Base-by-base conservation (phyloP, 306 rosid species). In the Boehmeria nivea region DNA sequence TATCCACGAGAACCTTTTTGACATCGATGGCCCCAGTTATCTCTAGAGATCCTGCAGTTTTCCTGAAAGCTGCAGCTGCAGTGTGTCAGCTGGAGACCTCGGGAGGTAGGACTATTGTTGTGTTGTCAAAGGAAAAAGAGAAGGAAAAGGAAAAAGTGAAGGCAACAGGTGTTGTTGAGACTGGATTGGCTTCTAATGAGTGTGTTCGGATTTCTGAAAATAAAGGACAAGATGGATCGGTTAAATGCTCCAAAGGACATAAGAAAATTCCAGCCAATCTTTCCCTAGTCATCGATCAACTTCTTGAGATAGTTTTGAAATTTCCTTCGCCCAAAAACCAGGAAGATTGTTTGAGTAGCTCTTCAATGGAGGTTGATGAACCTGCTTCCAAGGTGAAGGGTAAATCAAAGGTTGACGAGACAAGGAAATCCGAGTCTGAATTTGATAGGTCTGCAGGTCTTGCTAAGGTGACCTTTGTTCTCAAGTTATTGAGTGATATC, bases 61-160 rank as follows among this genome's bases (percentile, higher is more conserved):
- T 93, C 67, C 80, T 93, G 89, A 87, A 88, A 77, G 99, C 99
- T 69, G 85, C 86, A 54, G 82, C 86, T 65, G 74, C 85, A 16
- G 90, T 85, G 59, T 93, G 99, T 67, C 95, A 93, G 71, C 56
- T 93, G 76, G 99, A 93, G 79, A 77, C 94, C 24, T 87, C 95
- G 28, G 96, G 86, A 65, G 95, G 95, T 55, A 82, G 96, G 85
- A 75, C 94, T 16, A 66, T 75, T 45, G 87, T 93, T 65, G 81
- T 85, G 59, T 66, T 88, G 66, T 70, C 86, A 19, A 91, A 87
- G 79, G 90, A 83, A 43, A 83, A 79, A 50, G 98, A 89, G 69
- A 90, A 81, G 75, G 97, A 89, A 45, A 91, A 82, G 78, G 99
- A 91, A 19, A 91, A 86, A 59, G 66, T 80, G 34, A 93, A 88